Evolutionary conservation across 108 stramenopile species (phyloP), one percentile per base, ranked within the genome.

Genomic region (Cyclotella baltica): DNA sequence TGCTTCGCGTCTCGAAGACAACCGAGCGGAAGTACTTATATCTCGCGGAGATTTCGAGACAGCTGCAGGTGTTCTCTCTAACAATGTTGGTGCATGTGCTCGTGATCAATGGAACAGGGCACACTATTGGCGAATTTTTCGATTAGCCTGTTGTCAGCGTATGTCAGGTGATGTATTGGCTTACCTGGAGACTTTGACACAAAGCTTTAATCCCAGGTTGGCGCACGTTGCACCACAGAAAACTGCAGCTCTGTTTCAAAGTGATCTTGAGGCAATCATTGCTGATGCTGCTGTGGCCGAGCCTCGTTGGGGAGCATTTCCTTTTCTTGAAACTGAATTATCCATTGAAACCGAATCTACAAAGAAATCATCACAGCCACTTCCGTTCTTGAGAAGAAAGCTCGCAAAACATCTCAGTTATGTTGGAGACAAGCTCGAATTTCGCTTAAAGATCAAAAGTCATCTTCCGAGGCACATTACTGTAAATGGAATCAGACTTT

Each of bases 111-210:
- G 94, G 94, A 88, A 90, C 48, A 74, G 84, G 6, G 80, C 75
- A 25, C 84, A 88, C 50, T 92, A 90, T 59, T 92, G 90, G 88
- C 77, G 88, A 4, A 81, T 93, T 23, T 93, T 95, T 75, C 90
- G 90, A 9, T 70, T 95, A n/a, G 89, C 92, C 30, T 85, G 77
- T 67, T 92, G 89, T 71, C 94, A 92, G 56, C 78, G 94, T 36
- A 81, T 80, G 68, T 76, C 72, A 19, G 81, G 83, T 18, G 66
- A 83, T 46, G 83, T 89, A 22, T 58, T 86, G 8, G 85, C 85
- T 8, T 95, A 95, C 59, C 70, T 95, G 27, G 89, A 89, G 55
- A 92, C 94, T 3, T 55, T 95, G 67, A 88, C 88, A 8, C 77
- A 78, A 20, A 91, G 90, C 58, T 92, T 95, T 62, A 78, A 88